Percentiles rank a stretch among this genome's conserved stretches.
These are phyloP conservation scores for Punica granatum DNA, from an alignment of 345 rosid genomes.

Conservation along the genomic window DNA sequence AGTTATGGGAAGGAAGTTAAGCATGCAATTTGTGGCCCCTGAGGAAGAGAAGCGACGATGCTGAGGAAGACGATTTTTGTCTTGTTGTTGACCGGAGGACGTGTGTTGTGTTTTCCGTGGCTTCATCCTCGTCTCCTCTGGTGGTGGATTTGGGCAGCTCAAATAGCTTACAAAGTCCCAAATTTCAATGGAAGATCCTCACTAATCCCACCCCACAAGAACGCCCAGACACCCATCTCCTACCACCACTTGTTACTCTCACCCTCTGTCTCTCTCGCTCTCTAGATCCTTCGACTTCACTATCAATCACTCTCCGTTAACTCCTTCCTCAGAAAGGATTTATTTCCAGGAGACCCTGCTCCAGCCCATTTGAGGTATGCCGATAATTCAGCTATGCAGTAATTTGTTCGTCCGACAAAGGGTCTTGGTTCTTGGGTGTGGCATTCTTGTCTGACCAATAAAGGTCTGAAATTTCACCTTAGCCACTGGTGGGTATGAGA, in stretches of 20 bases:
- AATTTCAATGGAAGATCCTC: background rate
- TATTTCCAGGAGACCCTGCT: slow-evolving; percentile 1
- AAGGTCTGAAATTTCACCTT: background rate
- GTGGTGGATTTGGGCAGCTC: background rate
- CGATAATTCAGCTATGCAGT: background rate
- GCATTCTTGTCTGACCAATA: background rate
- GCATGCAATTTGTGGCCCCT: background rate
- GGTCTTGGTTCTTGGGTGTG: background rate
- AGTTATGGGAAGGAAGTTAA: background rate
- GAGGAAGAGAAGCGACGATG: background rate
- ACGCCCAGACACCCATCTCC: background rate
- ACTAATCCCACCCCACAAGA: slow-evolving; percentile 2
- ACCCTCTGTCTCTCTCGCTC: background rate
- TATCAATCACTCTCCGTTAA: slow-evolving; percentile 6
- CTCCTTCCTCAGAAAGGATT: background rate
- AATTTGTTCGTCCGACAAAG: background rate
- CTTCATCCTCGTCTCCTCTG: background rate
- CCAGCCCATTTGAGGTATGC: background rate
- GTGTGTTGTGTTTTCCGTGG: too few relatives aligned
- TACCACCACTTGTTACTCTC: background rate
- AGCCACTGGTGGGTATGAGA: background rate
- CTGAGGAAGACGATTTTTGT: background rate
- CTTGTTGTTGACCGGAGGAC: background rate
- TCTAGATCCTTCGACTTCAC: slow-evolving; percentile 13
- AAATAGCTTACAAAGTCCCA: background rate